phyloP scores from a whole-genome alignment of 2,329 filamentous ascomycete genomes.

The Phoma sp. region DNA sequence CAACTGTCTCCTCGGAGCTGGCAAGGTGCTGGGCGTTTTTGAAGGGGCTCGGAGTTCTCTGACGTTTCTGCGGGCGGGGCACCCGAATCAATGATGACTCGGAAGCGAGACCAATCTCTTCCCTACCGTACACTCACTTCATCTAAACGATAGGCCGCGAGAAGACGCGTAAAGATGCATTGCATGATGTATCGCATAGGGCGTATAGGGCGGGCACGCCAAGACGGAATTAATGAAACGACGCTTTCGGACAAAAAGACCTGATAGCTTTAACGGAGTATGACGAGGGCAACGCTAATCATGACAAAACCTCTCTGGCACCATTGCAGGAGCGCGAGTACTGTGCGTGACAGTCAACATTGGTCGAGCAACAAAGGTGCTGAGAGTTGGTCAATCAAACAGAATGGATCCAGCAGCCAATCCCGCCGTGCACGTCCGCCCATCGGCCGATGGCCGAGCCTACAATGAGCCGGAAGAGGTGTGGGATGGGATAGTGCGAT shows the following conservation, averaged over 20 bases:
- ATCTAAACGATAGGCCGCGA: constrained; percentile 2
- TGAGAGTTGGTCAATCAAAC: neutral
- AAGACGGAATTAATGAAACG: constrained; percentile 9
- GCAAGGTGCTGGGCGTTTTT: neutral
- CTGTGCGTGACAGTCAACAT: neutral
- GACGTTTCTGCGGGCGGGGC: constrained; percentile 6
- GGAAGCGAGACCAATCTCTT: constrained; percentile 6
- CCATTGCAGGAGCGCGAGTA: neutral
- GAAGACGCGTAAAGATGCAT: neutral
- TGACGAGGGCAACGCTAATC: neutral
- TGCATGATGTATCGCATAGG: neutral
- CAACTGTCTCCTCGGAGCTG: too few relatives aligned
- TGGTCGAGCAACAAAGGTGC: neutral
- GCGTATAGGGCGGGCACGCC: neutral
- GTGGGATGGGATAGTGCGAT: constrained; percentile 23
- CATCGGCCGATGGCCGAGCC: constrained; percentile 17
- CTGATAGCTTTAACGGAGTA: neutral
- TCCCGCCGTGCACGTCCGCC: constrained; percentile 32
- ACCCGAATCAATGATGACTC: constrained; percentile 5
- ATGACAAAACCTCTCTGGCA: too few relatives aligned
- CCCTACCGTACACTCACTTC: neutral
- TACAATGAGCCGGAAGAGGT: constrained; percentile 25
- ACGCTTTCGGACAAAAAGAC: constrained; percentile 11
- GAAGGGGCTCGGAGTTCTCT: constrained; percentile 14
- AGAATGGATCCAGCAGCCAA: constrained; percentile 40